These are phyloP conservation scores for Ceratorhiza oryzae-sativae DNA, from an alignment of 1,284 basidiomycete genomes.

Conservation along the genomic window DNA sequence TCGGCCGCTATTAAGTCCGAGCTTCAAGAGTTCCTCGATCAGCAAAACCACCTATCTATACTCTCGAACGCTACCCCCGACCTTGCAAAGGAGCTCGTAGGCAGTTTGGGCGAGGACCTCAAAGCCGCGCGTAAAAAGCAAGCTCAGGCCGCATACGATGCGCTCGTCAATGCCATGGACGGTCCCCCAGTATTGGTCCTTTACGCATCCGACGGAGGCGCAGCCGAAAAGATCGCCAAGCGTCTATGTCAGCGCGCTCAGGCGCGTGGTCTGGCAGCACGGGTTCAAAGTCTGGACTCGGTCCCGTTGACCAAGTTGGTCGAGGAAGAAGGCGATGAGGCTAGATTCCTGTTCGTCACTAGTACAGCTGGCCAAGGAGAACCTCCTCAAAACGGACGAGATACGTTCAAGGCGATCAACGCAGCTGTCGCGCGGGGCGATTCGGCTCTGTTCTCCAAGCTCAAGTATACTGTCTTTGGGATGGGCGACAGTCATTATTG, in stretches of 20 bases:
- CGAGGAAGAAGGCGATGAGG: slow-evolving; percentile 68
- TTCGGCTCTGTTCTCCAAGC: slow-evolving; percentile 55
- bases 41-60: slow-evolving; percentile 95
- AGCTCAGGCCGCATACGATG: slow-evolving; percentile 86
- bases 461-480: slow-evolving; percentile 86
- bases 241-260: slow-evolving; percentile 84
- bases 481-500: slow-evolving; percentile 99
- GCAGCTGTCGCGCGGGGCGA: slow-evolving; percentile 67
- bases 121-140: slow-evolving; percentile 84
- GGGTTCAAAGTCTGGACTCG: slow-evolving; percentile 77
- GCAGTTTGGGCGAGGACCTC: slow-evolving; percentile 83
- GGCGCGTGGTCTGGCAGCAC: slow-evolving; percentile 82
- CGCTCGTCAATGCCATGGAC: slow-evolving; percentile 84
- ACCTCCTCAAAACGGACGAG: slow-evolving; percentile 94
- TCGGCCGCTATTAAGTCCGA: slow-evolving; percentile 95
- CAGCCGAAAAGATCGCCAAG: slow-evolving; percentile 95
- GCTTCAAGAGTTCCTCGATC: slow-evolving; percentile 93
- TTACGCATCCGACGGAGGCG: slow-evolving; percentile 93
- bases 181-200: slow-evolving; percentile 89
- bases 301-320: slow-evolving; percentile 76
- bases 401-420: slow-evolving; percentile 86
- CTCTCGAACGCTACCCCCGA: slow-evolving; percentile 82
- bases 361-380: slow-evolving; percentile 99
- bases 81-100: slow-evolving; percentile 84
- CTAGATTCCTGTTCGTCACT: slow-evolving; percentile 85